Percentiles rank a stretch among this genome's conserved stretches.
Conservation (phyloP, 1,284 basidiomycete species). For the Naganishia sp. region DNA sequence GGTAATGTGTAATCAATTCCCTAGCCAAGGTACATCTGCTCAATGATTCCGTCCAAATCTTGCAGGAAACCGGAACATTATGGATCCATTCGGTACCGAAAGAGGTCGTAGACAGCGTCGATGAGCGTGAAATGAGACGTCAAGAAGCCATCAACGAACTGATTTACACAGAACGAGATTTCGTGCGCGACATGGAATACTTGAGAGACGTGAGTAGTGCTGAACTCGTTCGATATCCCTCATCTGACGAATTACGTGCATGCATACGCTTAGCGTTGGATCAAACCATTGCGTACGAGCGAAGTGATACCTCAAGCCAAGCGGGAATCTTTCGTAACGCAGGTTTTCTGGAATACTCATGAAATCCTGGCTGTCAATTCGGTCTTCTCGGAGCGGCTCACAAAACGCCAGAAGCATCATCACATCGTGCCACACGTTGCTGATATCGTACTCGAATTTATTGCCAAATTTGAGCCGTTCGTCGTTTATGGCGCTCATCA, state of each 20-base stretch:
- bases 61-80: slow-evolving; percentile 81
- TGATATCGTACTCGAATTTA: slow-evolving; percentile 85
- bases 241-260: slow-evolving; percentile 28
- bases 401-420: slow-evolving; percentile 90
- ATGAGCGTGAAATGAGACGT: slow-evolving; percentile 89
- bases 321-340: slow-evolving; percentile 82
- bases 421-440: slow-evolving; percentile 90
- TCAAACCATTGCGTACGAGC: slow-evolving; percentile 72
- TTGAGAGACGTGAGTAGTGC: slow-evolving; percentile 75
- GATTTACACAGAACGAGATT: slow-evolving; percentile 97
- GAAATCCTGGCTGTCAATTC: slow-evolving; percentile 92
- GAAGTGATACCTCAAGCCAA: slow-evolving; percentile 77
- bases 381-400: slow-evolving; percentile 85
- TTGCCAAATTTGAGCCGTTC: slow-evolving; percentile 87
- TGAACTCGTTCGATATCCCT: too few relatives aligned
- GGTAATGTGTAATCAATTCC: slow-evolving; percentile 55
- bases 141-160: slow-evolving; percentile 99
- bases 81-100: slow-evolving; percentile 97
- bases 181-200: slow-evolving; percentile 97
- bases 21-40: slow-evolving; percentile 24
- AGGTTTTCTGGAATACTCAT: slow-evolving; percentile 97
- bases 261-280: slow-evolving; percentile 68
- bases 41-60: slow-evolving; percentile 1
- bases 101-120: slow-evolving; percentile 88
- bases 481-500: slow-evolving; percentile 96